Base-by-base conservation (phyloP, 371 early-diverging fungal genomes). In the Rhizomucor pusillus region DNA sequence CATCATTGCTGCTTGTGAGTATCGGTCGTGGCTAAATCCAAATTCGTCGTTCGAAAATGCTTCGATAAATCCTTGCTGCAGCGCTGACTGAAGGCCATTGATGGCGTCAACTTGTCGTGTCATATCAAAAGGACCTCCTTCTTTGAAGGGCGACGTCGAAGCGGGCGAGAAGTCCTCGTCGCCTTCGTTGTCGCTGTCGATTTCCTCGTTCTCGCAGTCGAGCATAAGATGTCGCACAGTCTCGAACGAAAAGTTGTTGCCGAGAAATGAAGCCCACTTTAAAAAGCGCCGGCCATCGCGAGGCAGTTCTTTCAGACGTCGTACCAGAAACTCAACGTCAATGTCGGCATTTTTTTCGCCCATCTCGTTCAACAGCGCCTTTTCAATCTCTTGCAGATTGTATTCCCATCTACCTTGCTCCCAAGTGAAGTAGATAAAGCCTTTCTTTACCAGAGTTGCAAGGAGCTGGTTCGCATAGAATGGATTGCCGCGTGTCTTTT, bases 251-350 rank as follows among this genome's bases (percentile, higher is more conserved):
- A 77, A 77, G 22, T 58, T 69, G 54, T 71, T 72, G 36, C 77
- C 77, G 43, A 77, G 64, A 54, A 77, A 74, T 0, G 77, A 71
- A 1, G 77, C 77, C 77, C 77, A 77, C 62, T 71, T 71, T 25
- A 77, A 33, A 50, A 77, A 74, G n/a, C 59, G 63, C 29, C 67
- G 65, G 12, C 77, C 74, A 47, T 77, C 77, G 16, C 56, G 62
- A 35, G 77, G 72, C n/a, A 77, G 35, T 20, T 74, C 75, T 19
- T 69, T 65, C 9, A 77, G 54, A 19, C 77, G 59, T 18, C 64
- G 57, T 7, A 73, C 71, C 23, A 77, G 43, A 24, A 77, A 77
- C n/a, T 65, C 65, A 13, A 71, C 69, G 20, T 71, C 64, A 29
- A 71, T 61, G 43, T 73, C 69, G 1, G 63, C 67, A 40, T 64